Base-by-base conservation (phyloP, 1,284 basidiomycete species). In the Cutaneotrichosporon cutaneum region DNA sequence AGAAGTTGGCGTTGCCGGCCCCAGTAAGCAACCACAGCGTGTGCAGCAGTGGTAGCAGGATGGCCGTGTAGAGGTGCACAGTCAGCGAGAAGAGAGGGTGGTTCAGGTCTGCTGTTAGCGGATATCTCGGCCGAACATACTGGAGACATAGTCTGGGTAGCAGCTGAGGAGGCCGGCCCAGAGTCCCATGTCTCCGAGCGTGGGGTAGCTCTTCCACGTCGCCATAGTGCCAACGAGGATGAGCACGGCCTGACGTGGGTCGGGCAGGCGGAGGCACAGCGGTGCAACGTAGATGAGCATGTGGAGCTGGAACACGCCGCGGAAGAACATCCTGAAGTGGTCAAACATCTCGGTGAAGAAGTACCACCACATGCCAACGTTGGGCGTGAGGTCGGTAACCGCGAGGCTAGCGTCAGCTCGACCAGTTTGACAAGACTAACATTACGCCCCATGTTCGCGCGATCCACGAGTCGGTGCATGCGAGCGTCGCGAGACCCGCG, bases 261-360 rank as follows among this genome's bases (percentile, higher is more conserved):
- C 93, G 67, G 90, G 90, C 73, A 96, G 90, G 72, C 96, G 92
- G 62, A 95, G 85, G 74, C 89, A 90, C 2, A 97, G 80, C 0
- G 95, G 95, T 1, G 86, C 82, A 4, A 90, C 84, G 72, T 97
- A 98, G 58, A 92, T 90, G 16, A 89, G 74, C 18, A 93, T 82
- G 73, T 99, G 96, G 3, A 92, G 82, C 87, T 91, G 92, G 78
- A 98, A 98, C n/a, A 91, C 90, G 82, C 94, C 89, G 21, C 96
- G 82, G 83, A 97, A 99, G 81, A 98, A 98, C 3, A 88, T 85
- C 33, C 94, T 84, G 82, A 98, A 99, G 78, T 99, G 91, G 73
- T 97, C 94, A 71, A 99, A 99, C 89, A 98, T 98, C 77, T 99
- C 94, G 14, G 94, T 97, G 81, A 98, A 97, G 81, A 98, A 98